A percentile compares a stretch with the other conserved stretches of the same genome.
phyloP scores from a whole-genome alignment of 306 rosid species.

The Malus sylvestris region DNA sequence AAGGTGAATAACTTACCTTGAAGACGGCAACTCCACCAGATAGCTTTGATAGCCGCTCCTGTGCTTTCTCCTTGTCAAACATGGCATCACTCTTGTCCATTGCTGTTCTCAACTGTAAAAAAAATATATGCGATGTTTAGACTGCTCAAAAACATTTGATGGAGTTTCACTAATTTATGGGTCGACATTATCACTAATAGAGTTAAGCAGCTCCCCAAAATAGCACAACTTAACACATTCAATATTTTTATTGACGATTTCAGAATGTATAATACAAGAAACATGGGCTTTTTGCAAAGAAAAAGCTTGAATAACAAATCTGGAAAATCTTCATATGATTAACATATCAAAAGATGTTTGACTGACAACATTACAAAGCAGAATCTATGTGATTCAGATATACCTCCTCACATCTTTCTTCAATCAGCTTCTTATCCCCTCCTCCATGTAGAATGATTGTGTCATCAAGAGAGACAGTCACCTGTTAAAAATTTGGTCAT shows the following conservation, averaged over 20 bases:
- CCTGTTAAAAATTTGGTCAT: slow-evolving; percentile 40
- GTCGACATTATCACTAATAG: not conserved
- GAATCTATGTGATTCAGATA: not conserved
- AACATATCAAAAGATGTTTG: not conserved
- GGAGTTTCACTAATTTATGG: not conserved
- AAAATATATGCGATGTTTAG: not conserved
- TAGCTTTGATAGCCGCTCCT: slow-evolving; percentile 83
- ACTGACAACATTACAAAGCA: not conserved
- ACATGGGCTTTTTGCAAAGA: not conserved
- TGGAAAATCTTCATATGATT: not conserved
- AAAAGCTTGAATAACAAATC: not conserved
- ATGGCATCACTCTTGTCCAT: slow-evolving; percentile 62
- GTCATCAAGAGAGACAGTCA: slow-evolving; percentile 78
- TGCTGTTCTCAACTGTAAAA: slow-evolving; percentile 61
- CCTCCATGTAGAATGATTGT: slow-evolving; percentile 86
- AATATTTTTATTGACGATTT: not conserved
- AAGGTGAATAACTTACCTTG: slow-evolving; percentile 51
- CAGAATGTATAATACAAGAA: not conserved
- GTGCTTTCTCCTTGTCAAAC: slow-evolving; percentile 92
- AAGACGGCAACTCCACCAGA: slow-evolving; percentile 95
- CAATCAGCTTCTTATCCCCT: slow-evolving; percentile 85
- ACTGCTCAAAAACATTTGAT: not conserved
- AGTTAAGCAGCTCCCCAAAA: not conserved
- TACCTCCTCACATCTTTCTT: slow-evolving; percentile 92
- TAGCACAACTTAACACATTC: not conserved